phyloP scores from a whole-genome alignment of 1,284 basidiomycete genomes.

The Ustilago loliicola region DNA sequence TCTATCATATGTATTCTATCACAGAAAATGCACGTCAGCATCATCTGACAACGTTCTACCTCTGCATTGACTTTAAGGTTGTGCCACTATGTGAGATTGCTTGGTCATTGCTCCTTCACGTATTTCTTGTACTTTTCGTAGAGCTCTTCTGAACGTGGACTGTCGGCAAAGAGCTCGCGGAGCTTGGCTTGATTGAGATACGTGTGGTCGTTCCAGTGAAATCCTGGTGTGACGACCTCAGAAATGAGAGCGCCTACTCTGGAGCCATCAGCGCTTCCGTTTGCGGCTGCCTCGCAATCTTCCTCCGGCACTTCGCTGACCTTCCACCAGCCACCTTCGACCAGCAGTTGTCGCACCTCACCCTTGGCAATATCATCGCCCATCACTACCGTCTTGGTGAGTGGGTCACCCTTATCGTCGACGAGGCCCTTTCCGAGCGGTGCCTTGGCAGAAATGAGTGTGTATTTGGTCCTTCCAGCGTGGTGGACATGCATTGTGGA shows the following conservation, averaged over 20 bases:
- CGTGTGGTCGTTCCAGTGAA: constrained; percentile 56
- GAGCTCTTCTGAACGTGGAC: constrained; percentile 25
- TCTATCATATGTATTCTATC: constrained; percentile 24
- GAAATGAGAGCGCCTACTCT: constrained; percentile 50
- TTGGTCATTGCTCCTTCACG: constrained; percentile 38
- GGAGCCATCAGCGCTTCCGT: constrained; percentile 19
- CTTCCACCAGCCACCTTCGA: constrained; percentile 60
- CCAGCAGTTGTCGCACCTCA: constrained; percentile 54
- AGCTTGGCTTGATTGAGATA: constrained; percentile 45
- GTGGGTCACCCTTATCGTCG: constrained; percentile 35
- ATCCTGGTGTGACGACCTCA: constrained; percentile 55
- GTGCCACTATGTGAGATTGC: not conserved
- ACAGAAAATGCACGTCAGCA: not conserved
- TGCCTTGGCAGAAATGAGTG: constrained; percentile 51
- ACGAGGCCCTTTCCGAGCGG: constrained; percentile 42
- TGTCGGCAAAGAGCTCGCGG: constrained; percentile 35
- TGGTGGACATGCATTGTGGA: constrained; percentile 58
- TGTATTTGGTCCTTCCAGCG: constrained; percentile 51
- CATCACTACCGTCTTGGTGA: constrained; percentile 47
- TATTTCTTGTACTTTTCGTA: constrained; percentile 37
- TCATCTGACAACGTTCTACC: not conserved
- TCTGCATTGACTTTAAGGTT: not conserved
- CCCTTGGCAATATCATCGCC: constrained; percentile 45
- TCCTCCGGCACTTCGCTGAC: constrained; percentile 47
- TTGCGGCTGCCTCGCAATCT: constrained; percentile 22